A percentile compares a stretch with the other conserved stretches of the same genome.
phyloP scores from a whole-genome alignment of 106 monocot species.

The Dioscorea alata region DNA sequence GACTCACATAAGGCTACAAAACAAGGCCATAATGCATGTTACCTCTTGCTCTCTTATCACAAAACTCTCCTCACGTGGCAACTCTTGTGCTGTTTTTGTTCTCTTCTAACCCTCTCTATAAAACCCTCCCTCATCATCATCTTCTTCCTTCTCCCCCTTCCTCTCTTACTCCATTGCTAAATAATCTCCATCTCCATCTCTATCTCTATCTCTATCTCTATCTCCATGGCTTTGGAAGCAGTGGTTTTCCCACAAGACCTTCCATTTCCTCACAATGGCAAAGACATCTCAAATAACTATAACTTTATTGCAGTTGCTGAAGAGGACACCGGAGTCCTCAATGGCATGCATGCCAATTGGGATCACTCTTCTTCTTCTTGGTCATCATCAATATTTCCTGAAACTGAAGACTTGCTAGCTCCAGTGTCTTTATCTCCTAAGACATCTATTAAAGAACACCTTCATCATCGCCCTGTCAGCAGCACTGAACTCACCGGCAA shows the following conservation, averaged over 20 bases:
- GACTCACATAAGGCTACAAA: no score
- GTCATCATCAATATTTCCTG: background rate
- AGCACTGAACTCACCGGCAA: background rate
- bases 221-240: conserved; percentile 44
- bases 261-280: conserved; percentile 15
- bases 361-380: conserved; percentile 20
- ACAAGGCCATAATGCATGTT: conserved; percentile 6
- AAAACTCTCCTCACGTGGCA: conserved; percentile 14
- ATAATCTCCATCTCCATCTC: no score
- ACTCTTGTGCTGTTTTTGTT: background rate
- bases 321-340: conserved; percentile 1
- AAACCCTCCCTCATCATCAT: no score
- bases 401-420: conserved; percentile 28
- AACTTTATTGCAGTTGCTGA: background rate
- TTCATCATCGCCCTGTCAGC: no score
- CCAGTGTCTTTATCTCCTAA: conserved; percentile 22
- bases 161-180: no score
- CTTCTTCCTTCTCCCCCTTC: background rate
- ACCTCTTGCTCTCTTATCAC: background rate
- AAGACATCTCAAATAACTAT: conserved; percentile 13
- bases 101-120: background rate
- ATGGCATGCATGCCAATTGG: conserved; percentile 1
- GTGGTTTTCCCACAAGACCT: conserved; percentile 52
- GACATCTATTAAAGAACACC: background rate
- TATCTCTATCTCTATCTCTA: no score